A percentile compares a stretch with the other conserved stretches of the same genome.
phyloP scores from a whole-genome alignment of 2,329 filamentous ascomycete genomes.

The Xylaria arbuscula region DNA sequence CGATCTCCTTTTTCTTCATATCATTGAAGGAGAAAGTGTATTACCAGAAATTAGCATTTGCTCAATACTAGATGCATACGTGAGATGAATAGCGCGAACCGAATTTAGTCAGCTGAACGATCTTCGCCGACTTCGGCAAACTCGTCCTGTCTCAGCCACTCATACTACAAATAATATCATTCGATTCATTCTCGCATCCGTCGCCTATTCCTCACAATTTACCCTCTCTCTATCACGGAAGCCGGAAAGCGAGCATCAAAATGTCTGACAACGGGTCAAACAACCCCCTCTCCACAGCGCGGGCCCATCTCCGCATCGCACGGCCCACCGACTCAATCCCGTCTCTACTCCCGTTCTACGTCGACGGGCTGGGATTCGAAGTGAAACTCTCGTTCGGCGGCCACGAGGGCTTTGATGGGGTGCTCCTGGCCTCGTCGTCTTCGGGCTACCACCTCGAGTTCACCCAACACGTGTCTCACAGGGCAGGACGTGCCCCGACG shows the following conservation, averaged over 20 bases:
- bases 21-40: background rate
- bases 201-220: background rate
- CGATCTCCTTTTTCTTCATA: background rate
- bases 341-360: slow-evolving; percentile 36
- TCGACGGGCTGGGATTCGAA: slow-evolving; percentile 34
- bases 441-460: slow-evolving; percentile 38
- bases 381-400: slow-evolving; percentile 21
- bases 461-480: slow-evolving; percentile 30
- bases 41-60: background rate
- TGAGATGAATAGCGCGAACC: slow-evolving; percentile 3
- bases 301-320: slow-evolving; percentile 34
- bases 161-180: background rate
- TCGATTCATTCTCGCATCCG: background rate
- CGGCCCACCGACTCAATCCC: slow-evolving; percentile 37
- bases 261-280: slow-evolving; percentile 15
- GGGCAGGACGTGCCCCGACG: slow-evolving; percentile 36
- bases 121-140: slow-evolving; percentile 14
- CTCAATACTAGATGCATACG: background rate
- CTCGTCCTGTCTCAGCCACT: slow-evolving; percentile 14
- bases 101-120: slow-evolving; percentile 16
- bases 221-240: background rate
- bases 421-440: slow-evolving; percentile 21
- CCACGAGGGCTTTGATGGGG: slow-evolving; percentile 36
- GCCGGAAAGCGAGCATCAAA: background rate
- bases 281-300: slow-evolving; percentile 28